Evolutionary conservation across 23 red algal species (phyloP).

Genomic region (Gracilaria vermiculophylla): DNA sequence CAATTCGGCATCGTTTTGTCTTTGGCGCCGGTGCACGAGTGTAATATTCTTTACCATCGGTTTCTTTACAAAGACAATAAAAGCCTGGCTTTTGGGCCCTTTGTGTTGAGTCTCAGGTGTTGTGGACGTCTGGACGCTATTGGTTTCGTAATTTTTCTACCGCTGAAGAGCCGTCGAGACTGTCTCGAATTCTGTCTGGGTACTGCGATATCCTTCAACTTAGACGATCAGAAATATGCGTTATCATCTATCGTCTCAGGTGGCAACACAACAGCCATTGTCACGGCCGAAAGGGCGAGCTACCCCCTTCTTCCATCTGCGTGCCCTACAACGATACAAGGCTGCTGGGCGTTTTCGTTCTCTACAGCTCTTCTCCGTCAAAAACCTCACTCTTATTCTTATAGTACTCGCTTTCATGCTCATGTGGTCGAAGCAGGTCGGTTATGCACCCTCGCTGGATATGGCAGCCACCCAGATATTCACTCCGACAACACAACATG

Average conservation of each 20-base stretch:
- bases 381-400: background rate
- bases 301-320: background rate
- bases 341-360: background rate
- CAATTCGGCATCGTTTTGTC: background rate
- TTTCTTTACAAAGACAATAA: background rate
- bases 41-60: background rate
- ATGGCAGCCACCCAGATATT: background rate
- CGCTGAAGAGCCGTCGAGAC: background rate
- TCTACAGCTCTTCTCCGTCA: background rate
- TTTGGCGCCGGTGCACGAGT: background rate
- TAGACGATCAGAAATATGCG: background rate
- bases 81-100: background rate
- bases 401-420: background rate
- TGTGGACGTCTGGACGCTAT: background rate
- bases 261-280: background rate
- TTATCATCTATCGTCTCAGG: background rate
- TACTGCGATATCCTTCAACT: background rate
- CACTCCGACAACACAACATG: background rate
- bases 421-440: background rate
- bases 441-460: background rate
- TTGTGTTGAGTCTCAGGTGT: background rate
- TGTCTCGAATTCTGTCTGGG: background rate
- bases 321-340: background rate
- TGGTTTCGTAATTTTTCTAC: background rate
- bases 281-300: background rate